Evolutionary conservation across 306 rosid genomes (phyloP).

Genomic region (Cucumis sativus): DNA sequence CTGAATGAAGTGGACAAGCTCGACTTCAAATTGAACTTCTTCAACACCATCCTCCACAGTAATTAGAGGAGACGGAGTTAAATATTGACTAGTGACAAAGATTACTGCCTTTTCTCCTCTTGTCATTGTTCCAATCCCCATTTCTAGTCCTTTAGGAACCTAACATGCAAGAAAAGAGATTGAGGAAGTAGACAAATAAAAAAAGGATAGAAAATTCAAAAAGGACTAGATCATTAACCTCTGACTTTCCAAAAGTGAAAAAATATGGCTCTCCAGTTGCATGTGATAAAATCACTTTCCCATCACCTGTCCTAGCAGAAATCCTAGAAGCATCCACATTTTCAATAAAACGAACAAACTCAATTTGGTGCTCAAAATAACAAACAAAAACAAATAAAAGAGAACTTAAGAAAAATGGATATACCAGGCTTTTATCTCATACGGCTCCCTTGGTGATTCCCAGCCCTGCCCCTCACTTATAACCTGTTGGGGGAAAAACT

Average conservation of each 20-base stretch:
- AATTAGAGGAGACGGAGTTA: constrained; percentile 63
- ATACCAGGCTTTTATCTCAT: constrained; percentile 97
- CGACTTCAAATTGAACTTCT: constrained; percentile 86
- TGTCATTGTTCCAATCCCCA: constrained; percentile 89
- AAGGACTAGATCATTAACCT: constrained; percentile 33
- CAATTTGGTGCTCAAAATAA: background rate
- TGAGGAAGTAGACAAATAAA: background rate
- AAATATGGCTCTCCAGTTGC: constrained; percentile 65
- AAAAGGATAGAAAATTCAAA: background rate
- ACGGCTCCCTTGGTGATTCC: constrained; percentile 97
- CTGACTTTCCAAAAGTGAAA: constrained; percentile 87
- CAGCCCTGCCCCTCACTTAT: constrained; percentile 80
- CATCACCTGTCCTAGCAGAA: constrained; percentile 58
- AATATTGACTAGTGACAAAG: constrained; percentile 55
- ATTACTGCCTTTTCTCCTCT: constrained; percentile 77
- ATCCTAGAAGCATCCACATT: constrained; percentile 47
- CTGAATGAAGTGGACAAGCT: constrained; percentile 85
- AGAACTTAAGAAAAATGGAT: background rate
- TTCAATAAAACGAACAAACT: background rate
- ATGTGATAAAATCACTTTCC: constrained; percentile 52
- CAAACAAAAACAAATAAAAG: background rate
- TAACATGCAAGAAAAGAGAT: constrained; percentile 17
- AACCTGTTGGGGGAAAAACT: constrained; percentile 27
- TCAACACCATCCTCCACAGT: constrained; percentile 50
- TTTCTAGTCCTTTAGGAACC: constrained; percentile 97